Evolutionary conservation across 2,329 filamentous ascomycete genomes (phyloP), one percentile per base, ranked within the genome.

Genomic region (Bipolaris zeicola): DNA sequence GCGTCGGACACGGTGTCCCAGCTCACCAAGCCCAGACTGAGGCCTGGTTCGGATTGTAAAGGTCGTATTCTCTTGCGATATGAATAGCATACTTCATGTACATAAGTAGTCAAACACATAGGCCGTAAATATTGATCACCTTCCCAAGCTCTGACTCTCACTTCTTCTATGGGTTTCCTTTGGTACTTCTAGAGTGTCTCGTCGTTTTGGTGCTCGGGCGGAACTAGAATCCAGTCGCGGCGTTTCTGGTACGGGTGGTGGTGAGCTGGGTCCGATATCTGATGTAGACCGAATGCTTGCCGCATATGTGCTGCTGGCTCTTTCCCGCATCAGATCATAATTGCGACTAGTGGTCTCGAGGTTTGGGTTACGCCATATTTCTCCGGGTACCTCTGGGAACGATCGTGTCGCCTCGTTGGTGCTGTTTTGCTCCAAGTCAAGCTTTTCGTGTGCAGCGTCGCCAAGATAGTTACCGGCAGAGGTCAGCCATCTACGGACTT

Each of bases 341-440:
- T 67, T 64, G 28, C 77, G 71, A 43, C 72, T 76, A 24, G 81
- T 78, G 3, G 73, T 61, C 16, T 58, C 49, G 1, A 85, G 65
- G 0, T 68, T 62, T 0, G 62, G 66, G 44, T 85, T 85, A 28
- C 82, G 78, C 2, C 71, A 57, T 1, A 58, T 63, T 60, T 87
- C 85, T 2, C 83, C 85, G 0, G 85, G 85, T 0, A 85, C 76
- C 51, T 82, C 79, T 0, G 85, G 85, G 45, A 81, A 88, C n/a
- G 78, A 75, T n/a, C 72, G 67, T 3, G 81, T 80, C 41, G 73
- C 74, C 16, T 81, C 79, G 3, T 70, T 72, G 45, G 78, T 78
- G 62, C 85, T 85, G 1, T 78, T 78, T 0, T 78, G 78, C 28
- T 81, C 77, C 20, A 18, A 34, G 50, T 85, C 80, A 2, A 69